phyloP scores from a whole-genome alignment of 345 rosid species.

The Gossypium thurberi region DNA sequence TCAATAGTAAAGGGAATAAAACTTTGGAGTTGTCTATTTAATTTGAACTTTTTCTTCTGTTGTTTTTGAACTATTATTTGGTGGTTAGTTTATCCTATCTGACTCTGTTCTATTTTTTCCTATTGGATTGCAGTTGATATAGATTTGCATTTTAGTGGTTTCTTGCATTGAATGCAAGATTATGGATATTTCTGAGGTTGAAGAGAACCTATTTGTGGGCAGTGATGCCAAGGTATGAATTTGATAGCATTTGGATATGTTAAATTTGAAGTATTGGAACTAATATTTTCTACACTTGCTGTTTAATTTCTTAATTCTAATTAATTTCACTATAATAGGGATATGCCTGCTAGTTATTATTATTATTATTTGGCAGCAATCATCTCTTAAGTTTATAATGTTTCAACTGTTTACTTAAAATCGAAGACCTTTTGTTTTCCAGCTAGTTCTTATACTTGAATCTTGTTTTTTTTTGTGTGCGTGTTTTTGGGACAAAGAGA shows the following conservation, averaged over 20 bases:
- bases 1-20: not conserved
- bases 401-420: not conserved
- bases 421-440: not conserved
- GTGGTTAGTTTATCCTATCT: not conserved
- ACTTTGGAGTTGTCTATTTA: not conserved
- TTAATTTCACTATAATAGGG: not conserved
- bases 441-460: not conserved
- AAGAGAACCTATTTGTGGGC: slow-evolving; percentile 83
- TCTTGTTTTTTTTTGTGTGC: not conserved
- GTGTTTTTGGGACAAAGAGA: not conserved
- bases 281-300: not conserved
- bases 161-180: slow-evolving; percentile 29
- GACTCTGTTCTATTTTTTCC: slow-evolving; percentile 13
- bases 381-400: not conserved
- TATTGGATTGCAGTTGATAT: slow-evolving; percentile 33
- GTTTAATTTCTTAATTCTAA: not conserved
- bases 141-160: slow-evolving; percentile 26
- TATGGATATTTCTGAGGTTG: slow-evolving; percentile 87
- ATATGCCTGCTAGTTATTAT: not conserved
- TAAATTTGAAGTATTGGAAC: not conserved
- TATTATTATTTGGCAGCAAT: not conserved
- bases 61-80: slow-evolving; percentile 3
- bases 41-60: not conserved
- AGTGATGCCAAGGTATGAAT: slow-evolving; percentile 90
- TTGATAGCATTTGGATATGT: not conserved